Percentiles rank a stretch among this genome's conserved stretches.
phyloP scores from a whole-genome alignment of 805 yeast genomes.

The Teunomyces gatunensis region DNA sequence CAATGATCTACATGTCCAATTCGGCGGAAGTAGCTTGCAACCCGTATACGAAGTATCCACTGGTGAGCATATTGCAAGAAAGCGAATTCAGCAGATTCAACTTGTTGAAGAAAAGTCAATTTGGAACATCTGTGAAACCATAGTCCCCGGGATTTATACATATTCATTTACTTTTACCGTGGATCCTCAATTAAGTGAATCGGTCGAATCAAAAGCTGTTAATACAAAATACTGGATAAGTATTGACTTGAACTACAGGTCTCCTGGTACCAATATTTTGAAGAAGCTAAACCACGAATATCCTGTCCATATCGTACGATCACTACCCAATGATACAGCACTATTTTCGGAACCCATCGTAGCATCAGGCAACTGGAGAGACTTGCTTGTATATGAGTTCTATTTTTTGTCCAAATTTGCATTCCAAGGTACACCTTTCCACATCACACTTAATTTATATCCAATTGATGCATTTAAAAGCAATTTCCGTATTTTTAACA shows the following conservation, averaged over 20 bases:
- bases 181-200: slow-evolving; percentile 11
- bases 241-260: background rate
- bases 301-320: slow-evolving; percentile 2
- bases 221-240: background rate
- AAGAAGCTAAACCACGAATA: background rate
- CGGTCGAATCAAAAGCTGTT: slow-evolving; percentile 5
- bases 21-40: background rate
- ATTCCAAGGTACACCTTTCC: slow-evolving; percentile 10
- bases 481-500: slow-evolving; percentile 7
- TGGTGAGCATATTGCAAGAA: slow-evolving; percentile 1
- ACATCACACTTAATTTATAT: slow-evolving; percentile 7
- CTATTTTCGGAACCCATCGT: slow-evolving; percentile 9
- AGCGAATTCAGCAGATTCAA: background rate
- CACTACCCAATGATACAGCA: background rate
- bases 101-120: slow-evolving; percentile 7
- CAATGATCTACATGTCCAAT: background rate
- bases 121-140: slow-evolving; percentile 5
- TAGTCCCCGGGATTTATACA: slow-evolving; percentile 11
- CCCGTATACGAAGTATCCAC: background rate
- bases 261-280: background rate
- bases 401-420: slow-evolving; percentile 14
- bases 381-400: slow-evolving; percentile 15
- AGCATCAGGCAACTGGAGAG: slow-evolving; percentile 19
- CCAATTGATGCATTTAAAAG: slow-evolving; percentile 7
- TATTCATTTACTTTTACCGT: slow-evolving; percentile 13